Base-by-base conservation (phyloP, 768 basidiomycete species). In the Hortiboletus flavorubellus region DNA sequence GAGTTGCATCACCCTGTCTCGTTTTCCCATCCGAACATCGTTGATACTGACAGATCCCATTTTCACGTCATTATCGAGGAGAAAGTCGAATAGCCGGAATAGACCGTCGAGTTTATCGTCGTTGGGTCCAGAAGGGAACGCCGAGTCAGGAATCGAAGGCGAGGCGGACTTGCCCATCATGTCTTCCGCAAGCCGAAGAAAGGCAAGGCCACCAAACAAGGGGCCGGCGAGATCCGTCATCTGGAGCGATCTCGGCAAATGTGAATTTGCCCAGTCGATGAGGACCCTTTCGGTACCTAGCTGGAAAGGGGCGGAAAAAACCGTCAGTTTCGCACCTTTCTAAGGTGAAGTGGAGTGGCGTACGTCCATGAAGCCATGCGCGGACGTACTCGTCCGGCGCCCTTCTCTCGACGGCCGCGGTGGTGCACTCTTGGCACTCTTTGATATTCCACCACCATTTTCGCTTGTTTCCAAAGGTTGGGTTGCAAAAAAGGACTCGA, bases 31-130 rank as follows among this genome's bases (percentile, higher is more conserved):
- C 48, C 91, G 79, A 34, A 98, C 79, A 71, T 98, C 96, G 67
- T 96, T 96, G 73, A 97, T 95, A 63, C 90, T 93, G 33, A 98
- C 87, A 57, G 85, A 83, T 9, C 90, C 94, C 78, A 96, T 91
- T 73, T 89, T 88, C 54, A 95, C 85, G 46, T 93, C 93, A 56
- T 93, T 91, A 63, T 95, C 93, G 45, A 98, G 80, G 52, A 97
- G 72, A 72, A 92, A 94, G 72, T 98, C 95, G 72, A 97, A 96
- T 52, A 96, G 74, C 53, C 82, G 79, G 76, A 96, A 94, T 30
- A 96, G 75, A 15, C 93, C 92, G 29, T 93, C 91, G 14, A 96
- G 75, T 60, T 88, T 90, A 60, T 95, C 88, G 65, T 93, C 88
- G 57, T 78, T 76, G 12, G 80, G 72, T 39, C 80, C 80, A 9